Evolutionary conservation across 495 filamentous ascomycete species (phyloP).

Genomic region (Elasticomyces elasticus): DNA sequence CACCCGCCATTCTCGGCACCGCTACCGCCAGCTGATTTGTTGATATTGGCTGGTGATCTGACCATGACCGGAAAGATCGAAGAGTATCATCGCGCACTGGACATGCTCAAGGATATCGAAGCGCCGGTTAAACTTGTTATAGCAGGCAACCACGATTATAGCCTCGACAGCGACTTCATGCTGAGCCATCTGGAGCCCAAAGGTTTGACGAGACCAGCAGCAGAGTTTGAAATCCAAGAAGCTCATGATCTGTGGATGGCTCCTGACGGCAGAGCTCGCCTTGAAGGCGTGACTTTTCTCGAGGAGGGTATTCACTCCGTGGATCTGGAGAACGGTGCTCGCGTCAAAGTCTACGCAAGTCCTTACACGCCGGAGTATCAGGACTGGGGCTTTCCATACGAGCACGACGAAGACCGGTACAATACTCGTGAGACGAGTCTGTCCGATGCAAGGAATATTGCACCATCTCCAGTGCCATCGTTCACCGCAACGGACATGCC

Average conservation of each 20-base stretch:
- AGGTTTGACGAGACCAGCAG: neutral
- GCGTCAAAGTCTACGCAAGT: constrained; percentile 56
- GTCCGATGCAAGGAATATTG: constrained; percentile 25
- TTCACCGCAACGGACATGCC: constrained; percentile 25
- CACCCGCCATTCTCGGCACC: constrained; percentile 23
- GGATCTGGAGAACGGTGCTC: constrained; percentile 46
- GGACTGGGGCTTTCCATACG: constrained; percentile 56
- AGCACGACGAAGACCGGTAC: constrained; percentile 43
- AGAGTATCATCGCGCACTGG: constrained; percentile 45
- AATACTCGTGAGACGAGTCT: constrained; percentile 31
- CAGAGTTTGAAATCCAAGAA: neutral
- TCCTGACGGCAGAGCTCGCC: constrained; percentile 27
- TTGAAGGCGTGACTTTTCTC: constrained; percentile 50
- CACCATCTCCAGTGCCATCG: constrained; percentile 40
- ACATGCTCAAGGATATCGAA: constrained; percentile 44
- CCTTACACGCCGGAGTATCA: constrained; percentile 55
- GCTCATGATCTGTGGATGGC: constrained; percentile 7
- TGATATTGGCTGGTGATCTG: constrained; percentile 66
- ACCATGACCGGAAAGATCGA: constrained; percentile 49
- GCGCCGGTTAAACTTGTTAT: constrained; percentile 71
- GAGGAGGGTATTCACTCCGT: constrained; percentile 56
- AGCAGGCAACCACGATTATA: constrained; percentile 72
- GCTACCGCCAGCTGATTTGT: constrained; percentile 47
- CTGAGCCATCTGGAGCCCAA: constrained; percentile 1
- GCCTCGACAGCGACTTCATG: constrained; percentile 44